These are phyloP conservation scores for Sambucus nigra DNA, from an alignment of 129 eudicot species.

Conservation along the genomic window DNA sequence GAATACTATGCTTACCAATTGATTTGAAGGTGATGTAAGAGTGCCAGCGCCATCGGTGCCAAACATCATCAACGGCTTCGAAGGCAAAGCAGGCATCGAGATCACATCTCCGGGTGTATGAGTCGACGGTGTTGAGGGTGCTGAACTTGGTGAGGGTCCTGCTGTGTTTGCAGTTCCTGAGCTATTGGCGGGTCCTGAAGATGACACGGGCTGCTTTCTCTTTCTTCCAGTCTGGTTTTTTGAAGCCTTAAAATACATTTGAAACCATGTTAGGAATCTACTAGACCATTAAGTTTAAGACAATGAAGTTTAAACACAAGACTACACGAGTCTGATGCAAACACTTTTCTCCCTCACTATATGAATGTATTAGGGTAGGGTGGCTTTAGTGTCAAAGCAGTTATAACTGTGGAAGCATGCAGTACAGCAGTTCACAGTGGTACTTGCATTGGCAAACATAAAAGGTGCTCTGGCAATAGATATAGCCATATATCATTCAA, in stretches of 20 bases:
- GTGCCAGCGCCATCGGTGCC: slow-evolving; percentile 62
- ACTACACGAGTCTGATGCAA: too few species aligned
- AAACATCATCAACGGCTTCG: slow-evolving; percentile 84
- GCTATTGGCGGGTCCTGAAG: slow-evolving; percentile 98
- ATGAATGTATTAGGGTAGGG: too few species aligned
- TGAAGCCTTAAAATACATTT: slow-evolving; percentile 35
- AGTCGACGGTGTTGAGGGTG: slow-evolving; percentile 74
- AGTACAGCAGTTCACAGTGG: too few species aligned
- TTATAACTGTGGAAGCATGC: too few species aligned
- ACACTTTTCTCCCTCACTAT: too few species aligned
- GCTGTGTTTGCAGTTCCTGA: slow-evolving; percentile 94
- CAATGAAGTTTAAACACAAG: too few species aligned
- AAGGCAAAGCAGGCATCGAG: slow-evolving; percentile 59
- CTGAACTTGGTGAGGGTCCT: slow-evolving; percentile 68
- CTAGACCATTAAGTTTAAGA: slow-evolving; percentile 1
- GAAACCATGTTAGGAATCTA: slow-evolving; percentile 26
- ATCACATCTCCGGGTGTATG: slow-evolving; percentile 73
- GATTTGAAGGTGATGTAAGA: slow-evolving; percentile 84
- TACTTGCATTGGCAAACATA: too few species aligned
- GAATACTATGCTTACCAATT: slow-evolving; percentile 55
- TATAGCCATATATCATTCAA: too few species aligned
- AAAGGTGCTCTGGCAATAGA: too few species aligned
- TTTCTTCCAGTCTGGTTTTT: slow-evolving; percentile 82
- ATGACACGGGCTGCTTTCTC: slow-evolving; percentile 86
- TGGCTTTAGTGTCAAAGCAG: too few species aligned